Conservation (phyloP, 1,139 yeast genomes). For the Yamadazyma oceani region DNA sequence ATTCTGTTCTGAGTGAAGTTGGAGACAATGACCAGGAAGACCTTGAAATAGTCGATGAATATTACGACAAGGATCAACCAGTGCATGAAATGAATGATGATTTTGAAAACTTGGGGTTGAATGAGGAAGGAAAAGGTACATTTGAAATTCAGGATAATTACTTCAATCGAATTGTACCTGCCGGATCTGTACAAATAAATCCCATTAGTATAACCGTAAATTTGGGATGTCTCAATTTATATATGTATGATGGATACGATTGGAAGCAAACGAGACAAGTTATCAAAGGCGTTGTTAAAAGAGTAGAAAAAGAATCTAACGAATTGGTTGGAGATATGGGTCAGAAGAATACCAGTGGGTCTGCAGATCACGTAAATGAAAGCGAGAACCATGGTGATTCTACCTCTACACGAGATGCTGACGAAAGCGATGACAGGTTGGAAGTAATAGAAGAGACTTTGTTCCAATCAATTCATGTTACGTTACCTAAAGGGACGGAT, state of each 20-base stretch:
- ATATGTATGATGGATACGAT: constrained; percentile 87
- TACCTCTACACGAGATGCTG: constrained; percentile 9
- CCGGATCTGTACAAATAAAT: constrained; percentile 15
- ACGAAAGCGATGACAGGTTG: constrained; percentile 20
- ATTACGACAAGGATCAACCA: constrained; percentile 13
- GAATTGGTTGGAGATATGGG: constrained; percentile 20
- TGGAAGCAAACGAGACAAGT: constrained; percentile 78
- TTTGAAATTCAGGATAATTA: constrained; percentile 45
- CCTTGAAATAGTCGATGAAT: constrained; percentile 25
- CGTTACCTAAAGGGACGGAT: constrained; percentile 53
- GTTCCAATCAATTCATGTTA: constrained; percentile 72
- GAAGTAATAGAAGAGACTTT: constrained; percentile 59
- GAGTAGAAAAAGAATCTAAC: constrained; percentile 53
- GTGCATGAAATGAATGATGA: constrained; percentile 9
- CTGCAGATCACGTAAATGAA: too few species aligned
- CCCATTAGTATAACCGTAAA: constrained; percentile 35
- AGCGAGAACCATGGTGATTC: too few species aligned
- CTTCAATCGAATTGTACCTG: constrained; percentile 25
- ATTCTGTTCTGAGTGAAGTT: neutral
- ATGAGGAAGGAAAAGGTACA: constrained; percentile 7
- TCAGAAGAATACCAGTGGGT: constrained; percentile 10
- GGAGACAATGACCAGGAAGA: neutral
- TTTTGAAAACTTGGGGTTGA: constrained; percentile 10
- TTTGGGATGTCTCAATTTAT: constrained; percentile 31
- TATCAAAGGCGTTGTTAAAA: constrained; percentile 61